Evolutionary conservation across 805 yeast genomes (phyloP).

Genomic region (Priceomyces carsonii): DNA sequence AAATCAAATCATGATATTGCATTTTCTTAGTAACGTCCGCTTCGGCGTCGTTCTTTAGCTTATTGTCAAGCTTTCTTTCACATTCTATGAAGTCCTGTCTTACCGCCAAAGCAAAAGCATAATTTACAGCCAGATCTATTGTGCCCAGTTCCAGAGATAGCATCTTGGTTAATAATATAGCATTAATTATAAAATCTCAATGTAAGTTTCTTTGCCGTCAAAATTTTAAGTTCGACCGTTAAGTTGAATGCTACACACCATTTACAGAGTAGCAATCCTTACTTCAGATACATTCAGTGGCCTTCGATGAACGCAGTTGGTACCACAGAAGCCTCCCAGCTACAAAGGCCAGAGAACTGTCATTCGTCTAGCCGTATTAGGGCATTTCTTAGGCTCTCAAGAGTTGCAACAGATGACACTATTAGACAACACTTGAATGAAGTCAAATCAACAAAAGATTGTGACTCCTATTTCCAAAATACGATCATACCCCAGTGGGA

Average conservation of each 20-base stretch:
- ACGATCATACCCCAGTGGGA: conserved; percentile 39
- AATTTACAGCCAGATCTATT: conserved; percentile 16
- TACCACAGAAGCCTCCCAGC: conserved; percentile 3
- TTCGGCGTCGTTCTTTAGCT: conserved; percentile 11
- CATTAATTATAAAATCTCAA: background rate
- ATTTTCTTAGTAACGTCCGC: conserved; percentile 18
- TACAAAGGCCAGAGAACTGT: conserved; percentile 35
- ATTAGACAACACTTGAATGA: conserved; percentile 40
- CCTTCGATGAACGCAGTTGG: background rate
- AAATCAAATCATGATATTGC: conserved; percentile 17
- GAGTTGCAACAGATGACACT: conserved; percentile 42
- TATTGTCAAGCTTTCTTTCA: conserved; percentile 7
- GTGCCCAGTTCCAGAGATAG: conserved; percentile 9
- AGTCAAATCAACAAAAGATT: conserved; percentile 14
- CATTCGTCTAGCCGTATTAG: conserved; percentile 32
- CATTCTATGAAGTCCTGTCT: conserved; percentile 20
- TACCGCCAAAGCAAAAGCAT: conserved; percentile 27
- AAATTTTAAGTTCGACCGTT: conserved; percentile 1
- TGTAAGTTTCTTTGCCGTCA: conserved; percentile 3
- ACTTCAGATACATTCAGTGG: too few relatives aligned
- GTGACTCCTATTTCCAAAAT: conserved; percentile 28
- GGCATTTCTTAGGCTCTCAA: conserved; percentile 38
- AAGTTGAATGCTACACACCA: background rate
- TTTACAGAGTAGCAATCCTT: too few relatives aligned
- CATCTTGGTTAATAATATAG: conserved; percentile 7